Evolutionary conservation across 192 early-diverging fungal genomes (phyloP).

Genomic region (Coemansia brasiliensis): DNA sequence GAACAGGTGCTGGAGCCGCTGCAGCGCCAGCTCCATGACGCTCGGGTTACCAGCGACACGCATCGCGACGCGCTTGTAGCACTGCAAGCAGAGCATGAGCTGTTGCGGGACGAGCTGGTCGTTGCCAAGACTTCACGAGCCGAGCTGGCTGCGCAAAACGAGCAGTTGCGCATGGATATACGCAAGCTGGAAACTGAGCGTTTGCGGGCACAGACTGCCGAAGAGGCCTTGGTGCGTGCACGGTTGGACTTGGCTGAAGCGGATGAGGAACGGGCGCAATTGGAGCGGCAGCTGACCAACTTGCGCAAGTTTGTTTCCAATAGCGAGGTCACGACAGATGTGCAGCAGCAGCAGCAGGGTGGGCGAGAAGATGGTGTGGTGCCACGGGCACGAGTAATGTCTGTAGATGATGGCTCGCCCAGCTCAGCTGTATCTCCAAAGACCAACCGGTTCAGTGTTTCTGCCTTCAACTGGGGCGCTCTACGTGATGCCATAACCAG

Average conservation of each 20-base stretch:
- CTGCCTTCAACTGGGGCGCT: conserved; percentile 38
- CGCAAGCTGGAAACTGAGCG: conserved; percentile 27
- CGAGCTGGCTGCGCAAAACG: conserved; percentile 39
- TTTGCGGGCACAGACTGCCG: background rate
- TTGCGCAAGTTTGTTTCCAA: conserved; percentile 36
- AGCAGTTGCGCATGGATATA: conserved; percentile 30
- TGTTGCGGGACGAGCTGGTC: conserved; percentile 34
- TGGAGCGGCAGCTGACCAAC: conserved; percentile 33
- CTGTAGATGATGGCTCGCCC: conserved; percentile 15
- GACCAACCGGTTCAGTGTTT: conserved; percentile 38
- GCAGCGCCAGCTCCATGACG: conserved; percentile 44
- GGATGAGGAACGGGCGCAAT: conserved; percentile 30
- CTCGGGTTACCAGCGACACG: conserved; percentile 40
- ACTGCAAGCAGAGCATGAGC: conserved; percentile 38
- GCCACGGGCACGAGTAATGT: conserved; percentile 15
- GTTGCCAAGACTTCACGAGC: conserved; percentile 29
- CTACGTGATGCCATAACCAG: conserved; percentile 42
- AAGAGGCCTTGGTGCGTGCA: conserved; percentile 25
- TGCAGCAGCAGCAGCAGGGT: background rate
- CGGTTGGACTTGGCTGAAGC: conserved; percentile 37
- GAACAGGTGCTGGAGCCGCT: conserved; percentile 48
- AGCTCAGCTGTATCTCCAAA: background rate
- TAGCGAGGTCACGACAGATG: background rate
- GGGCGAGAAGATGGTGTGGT: conserved; percentile 9
- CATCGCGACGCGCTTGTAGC: conserved; percentile 39